A percentile compares a stretch with the other conserved stretches of the same genome.
Conservation (phyloP, 441 rosid species). For the Pelargonium myrrhifolium region DNA sequence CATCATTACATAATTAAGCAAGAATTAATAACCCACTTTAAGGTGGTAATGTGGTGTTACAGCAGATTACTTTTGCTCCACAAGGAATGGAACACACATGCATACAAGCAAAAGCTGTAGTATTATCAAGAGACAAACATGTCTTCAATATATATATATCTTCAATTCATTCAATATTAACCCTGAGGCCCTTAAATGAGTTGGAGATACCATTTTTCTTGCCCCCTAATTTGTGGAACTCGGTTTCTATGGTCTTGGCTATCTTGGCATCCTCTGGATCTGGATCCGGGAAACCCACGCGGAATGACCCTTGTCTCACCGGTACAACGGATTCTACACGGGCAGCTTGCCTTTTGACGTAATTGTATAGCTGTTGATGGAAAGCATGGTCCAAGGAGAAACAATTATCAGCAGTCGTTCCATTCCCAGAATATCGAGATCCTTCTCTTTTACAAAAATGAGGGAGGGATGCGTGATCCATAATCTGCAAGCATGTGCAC, state of each 20-base stretch:
- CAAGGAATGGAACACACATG: conserved; percentile 21
- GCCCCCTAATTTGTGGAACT: conserved; percentile 54
- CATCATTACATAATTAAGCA: too few relatives aligned
- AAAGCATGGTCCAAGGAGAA: conserved; percentile 58
- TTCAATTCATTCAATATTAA: conserved; percentile 28
- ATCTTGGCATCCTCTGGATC: conserved; percentile 52
- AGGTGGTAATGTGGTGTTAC: conserved; percentile 19
- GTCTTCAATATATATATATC: conserved; percentile 9
- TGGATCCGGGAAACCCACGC: conserved; percentile 47
- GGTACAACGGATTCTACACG: conserved; percentile 26
- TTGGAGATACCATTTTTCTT: conserved; percentile 29
- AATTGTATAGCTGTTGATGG: conserved; percentile 54
- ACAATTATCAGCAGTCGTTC: conserved; percentile 42
- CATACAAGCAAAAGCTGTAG: conserved; percentile 36
- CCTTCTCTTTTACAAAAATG: conserved; percentile 64
- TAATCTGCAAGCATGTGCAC: conserved; percentile 46
- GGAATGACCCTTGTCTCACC: conserved; percentile 48
- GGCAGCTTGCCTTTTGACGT: conserved; percentile 44
- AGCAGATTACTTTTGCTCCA: conserved; percentile 16
- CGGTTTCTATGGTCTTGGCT: conserved; percentile 53
- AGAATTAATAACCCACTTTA: conserved; percentile 5
- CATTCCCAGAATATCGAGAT: conserved; percentile 34
- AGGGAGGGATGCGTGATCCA: conserved; percentile 60
- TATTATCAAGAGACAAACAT: conserved; percentile 10
- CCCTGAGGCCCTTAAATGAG: conserved; percentile 33